Evolutionary conservation across 805 yeast species (phyloP).

Genomic region (Myxozyma sirexii): DNA sequence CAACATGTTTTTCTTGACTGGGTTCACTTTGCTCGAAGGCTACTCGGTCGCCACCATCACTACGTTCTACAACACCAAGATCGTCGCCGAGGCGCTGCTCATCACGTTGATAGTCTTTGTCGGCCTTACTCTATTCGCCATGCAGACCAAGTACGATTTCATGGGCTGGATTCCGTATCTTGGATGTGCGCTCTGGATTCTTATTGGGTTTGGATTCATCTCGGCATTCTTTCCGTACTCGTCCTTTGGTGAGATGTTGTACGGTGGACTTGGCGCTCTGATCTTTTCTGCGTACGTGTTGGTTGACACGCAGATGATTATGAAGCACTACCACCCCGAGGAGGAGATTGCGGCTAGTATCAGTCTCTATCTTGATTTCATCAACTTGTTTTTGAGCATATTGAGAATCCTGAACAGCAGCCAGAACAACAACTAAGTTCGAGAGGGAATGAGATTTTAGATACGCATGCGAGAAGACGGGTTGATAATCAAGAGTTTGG

Average conservation of each 20-base stretch:
- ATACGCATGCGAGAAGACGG: not conserved
- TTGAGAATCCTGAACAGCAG: constrained; percentile 57
- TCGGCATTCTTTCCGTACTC: constrained; percentile 65
- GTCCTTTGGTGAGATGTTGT: constrained; percentile 62
- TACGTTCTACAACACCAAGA: constrained; percentile 60
- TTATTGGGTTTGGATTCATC: constrained; percentile 74
- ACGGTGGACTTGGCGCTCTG: constrained; percentile 73
- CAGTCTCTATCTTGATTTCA: constrained; percentile 74
- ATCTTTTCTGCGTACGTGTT: constrained; percentile 72
- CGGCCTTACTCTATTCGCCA: constrained; percentile 76
- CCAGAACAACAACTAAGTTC: constrained; percentile 29
- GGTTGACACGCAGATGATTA: constrained; percentile 78
- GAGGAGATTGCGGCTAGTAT: constrained; percentile 85
- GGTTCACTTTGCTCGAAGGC: constrained; percentile 76
- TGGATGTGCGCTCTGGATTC: constrained; percentile 60
- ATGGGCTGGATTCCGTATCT: constrained; percentile 65
- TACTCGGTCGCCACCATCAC: constrained; percentile 71
- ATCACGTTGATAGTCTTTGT: constrained; percentile 70
- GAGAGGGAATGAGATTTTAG: not conserved
- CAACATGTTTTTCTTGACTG: constrained; percentile 60
- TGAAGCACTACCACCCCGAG: constrained; percentile 75
- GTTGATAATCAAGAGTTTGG: not conserved
- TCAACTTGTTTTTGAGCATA: constrained; percentile 77
- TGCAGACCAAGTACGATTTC: constrained; percentile 77
- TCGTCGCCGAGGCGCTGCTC: constrained; percentile 69